A percentile compares a stretch with the other conserved stretches of the same genome.
These are phyloP conservation scores for Torrubiella hemipterigena DNA, from an alignment of 2,329 filamentous ascomycete genomes.

Conservation along the genomic window DNA sequence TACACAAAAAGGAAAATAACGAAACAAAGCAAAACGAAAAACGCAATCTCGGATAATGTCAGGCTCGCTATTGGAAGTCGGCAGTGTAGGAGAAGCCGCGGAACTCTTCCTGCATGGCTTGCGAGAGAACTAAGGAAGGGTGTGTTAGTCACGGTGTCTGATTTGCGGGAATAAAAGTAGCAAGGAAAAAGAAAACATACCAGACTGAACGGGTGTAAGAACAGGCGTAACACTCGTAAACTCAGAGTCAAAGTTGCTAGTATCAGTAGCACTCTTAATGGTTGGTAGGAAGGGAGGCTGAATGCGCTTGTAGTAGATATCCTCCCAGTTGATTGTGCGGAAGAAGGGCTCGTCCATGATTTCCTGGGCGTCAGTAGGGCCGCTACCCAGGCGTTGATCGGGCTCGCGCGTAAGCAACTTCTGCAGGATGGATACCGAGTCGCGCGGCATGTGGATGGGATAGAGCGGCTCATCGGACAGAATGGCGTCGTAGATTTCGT, in stretches of 20 bases:
- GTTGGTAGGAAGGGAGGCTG: constrained; percentile 79
- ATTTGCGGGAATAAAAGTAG: not conserved
- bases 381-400: constrained; percentile 82
- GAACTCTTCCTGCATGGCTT: constrained; percentile 99
- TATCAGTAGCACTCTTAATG: constrained; percentile 88
- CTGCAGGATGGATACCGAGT: constrained; percentile 94
- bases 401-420: constrained; percentile 94
- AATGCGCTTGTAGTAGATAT: constrained; percentile 92
- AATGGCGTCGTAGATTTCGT: constrained; percentile 98
- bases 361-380: constrained; percentile 93
- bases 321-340: constrained; percentile 95
- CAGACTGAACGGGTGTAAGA: constrained; percentile 90
- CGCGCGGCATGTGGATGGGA: constrained; percentile 96
- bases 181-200: constrained; percentile 42
- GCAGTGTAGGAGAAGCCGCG: constrained; percentile 95
- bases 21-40: too few relatives aligned
- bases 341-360: constrained; percentile 99
- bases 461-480: constrained; percentile 94
- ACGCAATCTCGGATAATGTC: too few relatives aligned
- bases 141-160: constrained; percentile 3
- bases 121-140: constrained; percentile 62
- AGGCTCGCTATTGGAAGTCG: constrained; percentile 75
- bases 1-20: too few relatives aligned
- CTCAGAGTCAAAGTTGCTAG: constrained; percentile 98
- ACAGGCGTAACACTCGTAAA: constrained; percentile 98